Base-by-base conservation (phyloP, 2,329 filamentous ascomycete genomes). In the Xylariaceae sp. region DNA sequence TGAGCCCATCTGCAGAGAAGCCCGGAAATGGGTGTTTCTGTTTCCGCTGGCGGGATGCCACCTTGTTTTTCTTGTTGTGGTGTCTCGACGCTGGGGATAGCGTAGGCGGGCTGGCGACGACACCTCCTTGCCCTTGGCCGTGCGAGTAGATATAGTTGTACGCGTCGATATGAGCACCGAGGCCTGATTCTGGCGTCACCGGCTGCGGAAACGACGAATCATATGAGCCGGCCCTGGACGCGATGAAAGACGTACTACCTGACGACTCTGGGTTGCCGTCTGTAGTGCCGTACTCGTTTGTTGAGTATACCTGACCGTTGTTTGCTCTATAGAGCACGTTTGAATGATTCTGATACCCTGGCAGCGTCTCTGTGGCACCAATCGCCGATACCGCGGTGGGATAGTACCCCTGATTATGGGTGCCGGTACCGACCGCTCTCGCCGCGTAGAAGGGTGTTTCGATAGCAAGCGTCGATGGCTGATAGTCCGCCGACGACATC, bases 91-190 rank as follows among this genome's bases (percentile, higher is more conserved):
- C 60, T 2, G 63, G 51, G 15, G 68, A 65, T n/a, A 65, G 57
- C 45, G 62, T 48, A 11, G 63, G 63, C 39, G 66, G 65, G 9
- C 62, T 66, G 10, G 64, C 53, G 51, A 64, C 60, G 9, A 61
- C 49, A 9, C 52, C 60, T 2, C 55, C 56, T n/a, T 64, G 17
- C n/a, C 64, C 64, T 42, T 68, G 67, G n/a, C 58, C 47, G 15
- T 66, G 66, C n/a, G 64, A 62, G 59, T 68, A 70, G 48, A 64
- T 60, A 50, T 69, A 66, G 34, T 60, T 63, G 53, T 70, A 70
- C 17, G 65, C 57, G 39, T 69, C 67, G 6, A 63, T 47, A 10
- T 63, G 61, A 4, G 63, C 63, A 52, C 60, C 10, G 1, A 61
- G 30, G 51, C 67, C 67, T 5, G 67, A 60, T 5, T 66, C 68